phyloP scores from a whole-genome alignment of 1,284 basidiomycete genomes.

The Neolentinus lepideus region DNA sequence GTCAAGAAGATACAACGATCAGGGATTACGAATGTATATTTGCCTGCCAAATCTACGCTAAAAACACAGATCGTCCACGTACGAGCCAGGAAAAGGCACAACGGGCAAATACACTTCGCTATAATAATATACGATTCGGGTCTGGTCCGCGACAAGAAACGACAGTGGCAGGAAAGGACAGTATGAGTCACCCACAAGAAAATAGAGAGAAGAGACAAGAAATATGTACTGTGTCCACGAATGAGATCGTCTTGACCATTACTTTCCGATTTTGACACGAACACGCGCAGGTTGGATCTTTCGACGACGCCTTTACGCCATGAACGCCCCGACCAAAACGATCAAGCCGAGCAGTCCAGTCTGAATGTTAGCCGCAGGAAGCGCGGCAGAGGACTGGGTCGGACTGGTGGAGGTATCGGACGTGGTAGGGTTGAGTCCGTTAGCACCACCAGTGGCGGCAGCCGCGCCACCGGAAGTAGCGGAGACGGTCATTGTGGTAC shows the following conservation, averaged over 20 bases:
- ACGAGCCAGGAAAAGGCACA: background rate
- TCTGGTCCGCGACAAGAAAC: background rate
- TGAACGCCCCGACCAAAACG: background rate
- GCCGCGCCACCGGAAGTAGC: background rate
- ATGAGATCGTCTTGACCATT: background rate
- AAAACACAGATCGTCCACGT: background rate
- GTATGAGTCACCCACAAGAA: background rate
- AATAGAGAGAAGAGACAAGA: background rate
- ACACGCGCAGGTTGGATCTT: background rate
- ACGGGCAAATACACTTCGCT: background rate
- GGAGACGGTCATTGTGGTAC: background rate
- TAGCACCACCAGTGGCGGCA: background rate
- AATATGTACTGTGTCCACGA: background rate
- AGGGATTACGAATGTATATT: background rate
- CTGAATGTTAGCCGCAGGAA: background rate
- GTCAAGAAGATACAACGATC: background rate
- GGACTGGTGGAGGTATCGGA: constrained; percentile 1
- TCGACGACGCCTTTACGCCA: background rate
- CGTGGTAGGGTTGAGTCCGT: constrained; percentile 1
- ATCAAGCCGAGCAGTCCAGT: background rate
- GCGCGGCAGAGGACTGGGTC: background rate
- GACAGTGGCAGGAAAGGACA: background rate
- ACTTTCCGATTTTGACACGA: background rate
- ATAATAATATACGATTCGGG: background rate
- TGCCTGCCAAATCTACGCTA: background rate